phyloP scores from a whole-genome alignment of 2,329 filamentous ascomycete genomes.

The Diaporthe nobilis region DNA sequence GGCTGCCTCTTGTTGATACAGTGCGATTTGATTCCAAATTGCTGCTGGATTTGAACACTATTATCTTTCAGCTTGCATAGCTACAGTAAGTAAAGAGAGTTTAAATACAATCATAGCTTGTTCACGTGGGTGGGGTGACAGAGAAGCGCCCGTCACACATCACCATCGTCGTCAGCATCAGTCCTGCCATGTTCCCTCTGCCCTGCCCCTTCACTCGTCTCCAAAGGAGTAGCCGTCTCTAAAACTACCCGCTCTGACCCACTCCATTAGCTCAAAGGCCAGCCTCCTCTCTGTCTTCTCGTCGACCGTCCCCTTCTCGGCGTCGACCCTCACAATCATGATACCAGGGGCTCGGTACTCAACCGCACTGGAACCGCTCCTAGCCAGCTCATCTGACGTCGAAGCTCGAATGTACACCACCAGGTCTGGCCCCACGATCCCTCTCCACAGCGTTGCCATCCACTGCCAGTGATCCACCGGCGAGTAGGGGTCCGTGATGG shows the following conservation, averaged over 20 bases:
- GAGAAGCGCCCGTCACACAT: not conserved
- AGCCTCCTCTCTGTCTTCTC: slow-evolving; percentile 81
- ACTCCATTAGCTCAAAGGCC: slow-evolving; percentile 91
- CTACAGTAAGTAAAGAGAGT: not conserved
- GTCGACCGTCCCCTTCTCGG: slow-evolving; percentile 62
- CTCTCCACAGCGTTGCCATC: slow-evolving; percentile 95
- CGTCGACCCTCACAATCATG: slow-evolving; percentile 67
- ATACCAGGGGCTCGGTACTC: slow-evolving; percentile 69
- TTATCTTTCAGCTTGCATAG: slow-evolving; percentile 1
- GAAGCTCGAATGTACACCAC: slow-evolving; percentile 74
- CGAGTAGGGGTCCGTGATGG: slow-evolving; percentile 82
- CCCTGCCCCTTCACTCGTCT: not conserved
- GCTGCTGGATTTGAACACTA: not conserved
- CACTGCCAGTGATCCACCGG: slow-evolving; percentile 97
- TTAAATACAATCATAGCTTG: slow-evolving; percentile 20
- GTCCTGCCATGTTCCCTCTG: not conserved
- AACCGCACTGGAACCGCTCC: slow-evolving; percentile 58
- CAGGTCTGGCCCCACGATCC: slow-evolving; percentile 85
- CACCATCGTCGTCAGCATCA: slow-evolving; percentile 15
- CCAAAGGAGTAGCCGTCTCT: slow-evolving; percentile 47
- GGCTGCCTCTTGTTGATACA: not conserved
- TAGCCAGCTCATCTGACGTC: slow-evolving; percentile 53
- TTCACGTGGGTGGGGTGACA: slow-evolving; percentile 17
- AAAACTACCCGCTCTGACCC: slow-evolving; percentile 69
- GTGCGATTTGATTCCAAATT: not conserved